phyloP scores from a whole-genome alignment of 495 filamentous ascomycete genomes.

The Trichodelitschia bisporula region DNA sequence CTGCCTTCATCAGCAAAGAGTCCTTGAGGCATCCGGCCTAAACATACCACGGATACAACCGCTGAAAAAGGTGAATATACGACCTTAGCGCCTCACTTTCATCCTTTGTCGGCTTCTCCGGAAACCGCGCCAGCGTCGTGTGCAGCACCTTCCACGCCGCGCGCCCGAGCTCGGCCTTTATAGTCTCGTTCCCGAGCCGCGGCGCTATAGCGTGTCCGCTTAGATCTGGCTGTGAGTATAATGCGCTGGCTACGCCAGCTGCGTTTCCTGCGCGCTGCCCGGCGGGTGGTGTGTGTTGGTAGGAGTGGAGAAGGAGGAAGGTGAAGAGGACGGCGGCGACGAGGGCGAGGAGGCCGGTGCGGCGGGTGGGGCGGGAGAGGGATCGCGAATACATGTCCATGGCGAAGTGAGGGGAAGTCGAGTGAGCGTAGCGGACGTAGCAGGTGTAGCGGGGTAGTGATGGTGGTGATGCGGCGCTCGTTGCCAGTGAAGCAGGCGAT shows the following conservation, averaged over 20 bases:
- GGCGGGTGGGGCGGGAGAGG: slow-evolving; percentile 5
- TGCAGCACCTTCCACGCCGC: slow-evolving; percentile 85
- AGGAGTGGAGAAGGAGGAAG: slow-evolving; percentile 7
- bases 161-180: slow-evolving; percentile 73
- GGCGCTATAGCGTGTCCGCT: slow-evolving; percentile 66
- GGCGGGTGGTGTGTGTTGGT: slow-evolving; percentile 1
- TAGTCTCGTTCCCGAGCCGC: slow-evolving; percentile 76
- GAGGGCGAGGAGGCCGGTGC: slow-evolving; percentile 9
- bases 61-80: slow-evolving; percentile 73
- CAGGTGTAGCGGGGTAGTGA: no score
- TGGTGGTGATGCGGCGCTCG: no score
- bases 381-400: no score
- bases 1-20: slow-evolving; percentile 19
- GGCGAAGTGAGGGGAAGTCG: no score
- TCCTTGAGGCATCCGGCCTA: slow-evolving; percentile 2
- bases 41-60: slow-evolving; percentile 62
- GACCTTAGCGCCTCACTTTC: slow-evolving; percentile 64
- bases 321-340: slow-evolving; percentile 9
- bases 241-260: background rate
- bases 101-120: slow-evolving; percentile 57
- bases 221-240: no score
- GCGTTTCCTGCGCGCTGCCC: background rate
- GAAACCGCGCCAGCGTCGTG: slow-evolving; percentile 86
- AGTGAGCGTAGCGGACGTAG: no score
- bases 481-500: no score